Evolutionary conservation across 1,284 basidiomycete species (phyloP).

Genomic region (Ganoderma leucocontextum): DNA sequence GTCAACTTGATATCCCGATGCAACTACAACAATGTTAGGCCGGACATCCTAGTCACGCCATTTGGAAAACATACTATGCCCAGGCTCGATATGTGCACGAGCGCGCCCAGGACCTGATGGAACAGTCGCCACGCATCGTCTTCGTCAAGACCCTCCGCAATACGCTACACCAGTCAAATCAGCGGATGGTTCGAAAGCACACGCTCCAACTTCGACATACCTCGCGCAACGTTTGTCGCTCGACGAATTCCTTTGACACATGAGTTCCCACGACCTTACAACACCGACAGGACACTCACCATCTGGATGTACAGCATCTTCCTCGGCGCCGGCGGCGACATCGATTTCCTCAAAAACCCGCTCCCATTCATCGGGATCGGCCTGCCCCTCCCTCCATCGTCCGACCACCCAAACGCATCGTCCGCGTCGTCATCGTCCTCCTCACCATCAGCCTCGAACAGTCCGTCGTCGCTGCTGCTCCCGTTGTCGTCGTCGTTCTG

Average conservation of each 20-base stretch:
- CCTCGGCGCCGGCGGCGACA: conserved; percentile 44
- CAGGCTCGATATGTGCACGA: conserved; percentile 89
- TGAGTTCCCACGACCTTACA: conserved; percentile 10
- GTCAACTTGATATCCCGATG: conserved; percentile 94
- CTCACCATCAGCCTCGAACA: conserved; percentile 23
- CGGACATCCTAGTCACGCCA: background rate
- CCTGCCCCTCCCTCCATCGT: conserved; percentile 10
- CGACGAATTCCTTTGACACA: conserved; percentile 83
- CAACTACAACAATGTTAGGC: conserved; percentile 52
- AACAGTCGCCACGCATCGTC: conserved; percentile 92
- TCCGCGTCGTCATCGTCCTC: conserved; percentile 39
- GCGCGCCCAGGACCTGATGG: conserved; percentile 91
- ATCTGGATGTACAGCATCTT: conserved; percentile 91
- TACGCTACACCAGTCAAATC: conserved; percentile 55
- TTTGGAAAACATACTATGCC: conserved; percentile 70
- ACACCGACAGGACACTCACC: conserved; percentile 50
- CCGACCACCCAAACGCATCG: conserved; percentile 30
- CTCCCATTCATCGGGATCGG: conserved; percentile 24
- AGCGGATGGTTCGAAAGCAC: background rate
- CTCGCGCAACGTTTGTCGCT: conserved; percentile 84
- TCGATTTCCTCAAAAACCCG: conserved; percentile 16
- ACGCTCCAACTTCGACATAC: conserved; percentile 44
- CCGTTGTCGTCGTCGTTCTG: conserved; percentile 50
- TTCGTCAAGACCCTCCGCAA: conserved; percentile 82
- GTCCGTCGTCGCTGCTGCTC: conserved; percentile 46